phyloP scores from a whole-genome alignment of 768 basidiomycete species.

The Lyophyllum semitale region DNA sequence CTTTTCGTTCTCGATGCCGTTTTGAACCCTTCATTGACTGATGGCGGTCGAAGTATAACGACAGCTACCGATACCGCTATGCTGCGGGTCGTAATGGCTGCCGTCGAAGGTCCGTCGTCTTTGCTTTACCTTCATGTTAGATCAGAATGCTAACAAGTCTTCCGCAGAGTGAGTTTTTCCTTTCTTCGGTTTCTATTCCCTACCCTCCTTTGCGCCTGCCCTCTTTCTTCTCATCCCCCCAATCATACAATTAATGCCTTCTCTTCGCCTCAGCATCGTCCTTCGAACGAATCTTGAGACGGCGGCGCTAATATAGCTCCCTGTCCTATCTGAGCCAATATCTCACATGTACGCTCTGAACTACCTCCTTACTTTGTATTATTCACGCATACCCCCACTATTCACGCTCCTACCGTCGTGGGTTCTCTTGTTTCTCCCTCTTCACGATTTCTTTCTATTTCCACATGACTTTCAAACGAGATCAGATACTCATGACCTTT shows the following conservation, averaged over 20 bases:
- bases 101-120: constrained; percentile 79
- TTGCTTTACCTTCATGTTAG: constrained; percentile 1
- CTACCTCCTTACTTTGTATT: constrained; percentile 19
- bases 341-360: constrained; percentile 18
- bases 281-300: constrained; percentile 66
- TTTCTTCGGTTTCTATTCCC: constrained; percentile 24
- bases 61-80: constrained; percentile 90
- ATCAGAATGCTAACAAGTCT: constrained; percentile 3
- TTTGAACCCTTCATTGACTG: constrained; percentile 6
- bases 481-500: constrained; percentile 25
- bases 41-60: constrained; percentile 60
- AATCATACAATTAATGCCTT: constrained; percentile 32
- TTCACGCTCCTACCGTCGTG: constrained; percentile 15
- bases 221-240: constrained; percentile 16
- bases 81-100: constrained; percentile 91
- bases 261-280: constrained; percentile 54
- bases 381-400: constrained; percentile 10
- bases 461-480: constrained; percentile 20
- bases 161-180: constrained; percentile 64
- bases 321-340: constrained; percentile 4
- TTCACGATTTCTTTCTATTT: neutral
- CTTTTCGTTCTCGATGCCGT: constrained; percentile 4
- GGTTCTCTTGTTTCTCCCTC: constrained; percentile 22
- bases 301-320: constrained; percentile 61
- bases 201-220: constrained; percentile 19